phyloP scores from a whole-genome alignment of 1,284 basidiomycete genomes.

The Caloboletus inedulis region DNA sequence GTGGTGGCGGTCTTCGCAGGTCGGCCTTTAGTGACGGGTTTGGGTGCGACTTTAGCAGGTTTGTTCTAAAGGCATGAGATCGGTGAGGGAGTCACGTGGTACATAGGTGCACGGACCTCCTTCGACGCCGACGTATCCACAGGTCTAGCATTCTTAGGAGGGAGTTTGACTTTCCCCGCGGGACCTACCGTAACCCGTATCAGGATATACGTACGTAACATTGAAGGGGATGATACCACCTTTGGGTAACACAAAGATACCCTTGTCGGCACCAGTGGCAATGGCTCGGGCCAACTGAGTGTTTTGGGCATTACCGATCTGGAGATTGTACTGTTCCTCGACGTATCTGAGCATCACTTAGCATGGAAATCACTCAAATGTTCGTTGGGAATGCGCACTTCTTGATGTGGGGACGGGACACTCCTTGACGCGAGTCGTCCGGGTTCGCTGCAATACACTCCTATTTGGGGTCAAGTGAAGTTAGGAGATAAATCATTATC shows the following conservation, averaged over 20 bases:
- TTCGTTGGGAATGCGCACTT: constrained; percentile 51
- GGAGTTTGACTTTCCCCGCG: constrained; percentile 82
- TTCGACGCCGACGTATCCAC: constrained; percentile 56
- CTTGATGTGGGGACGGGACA: constrained; percentile 91
- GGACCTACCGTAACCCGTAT: constrained; percentile 45
- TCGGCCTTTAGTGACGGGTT: constrained; percentile 31
- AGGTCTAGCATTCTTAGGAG: constrained; percentile 55
- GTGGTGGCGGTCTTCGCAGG: constrained; percentile 31
- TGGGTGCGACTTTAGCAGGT: constrained; percentile 42
- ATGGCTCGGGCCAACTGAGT: constrained; percentile 84
- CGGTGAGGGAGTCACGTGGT: constrained; percentile 25
- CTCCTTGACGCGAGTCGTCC: constrained; percentile 79
- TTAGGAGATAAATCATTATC: constrained; percentile 21
- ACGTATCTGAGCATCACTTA: constrained; percentile 55
- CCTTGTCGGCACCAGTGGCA: constrained; percentile 74
- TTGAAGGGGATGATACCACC: constrained; percentile 43
- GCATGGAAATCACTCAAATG: constrained; percentile 9
- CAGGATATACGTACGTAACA: constrained; percentile 3
- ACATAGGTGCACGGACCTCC: constrained; percentile 50
- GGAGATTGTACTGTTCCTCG: constrained; percentile 75
- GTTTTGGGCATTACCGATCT: constrained; percentile 73
- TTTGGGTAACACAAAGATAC: constrained; percentile 83
- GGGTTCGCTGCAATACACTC: constrained; percentile 78
- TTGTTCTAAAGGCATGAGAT: constrained; percentile 49
- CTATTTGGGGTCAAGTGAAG: constrained; percentile 37